Conservation (phyloP, 768 basidiomycete genomes). For the Galerina sulciceps region DNA sequence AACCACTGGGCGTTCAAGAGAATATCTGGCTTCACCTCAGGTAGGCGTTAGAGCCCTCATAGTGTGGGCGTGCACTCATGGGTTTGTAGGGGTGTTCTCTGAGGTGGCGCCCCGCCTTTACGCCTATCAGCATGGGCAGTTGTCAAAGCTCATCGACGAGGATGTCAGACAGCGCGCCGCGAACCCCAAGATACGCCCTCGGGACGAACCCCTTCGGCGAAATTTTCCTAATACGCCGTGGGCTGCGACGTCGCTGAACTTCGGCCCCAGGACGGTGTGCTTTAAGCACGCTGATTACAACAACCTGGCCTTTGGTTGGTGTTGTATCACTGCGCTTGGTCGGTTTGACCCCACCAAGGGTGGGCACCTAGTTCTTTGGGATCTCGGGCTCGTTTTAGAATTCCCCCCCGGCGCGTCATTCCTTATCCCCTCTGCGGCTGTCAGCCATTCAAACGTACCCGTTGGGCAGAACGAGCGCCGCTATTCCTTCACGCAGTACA, state of each 20-base stretch:
- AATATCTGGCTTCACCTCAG: neutral
- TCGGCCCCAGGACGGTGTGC: conserved; percentile 2
- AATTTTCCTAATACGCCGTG: neutral
- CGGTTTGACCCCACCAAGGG: conserved; percentile 30
- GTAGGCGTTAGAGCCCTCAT: neutral
- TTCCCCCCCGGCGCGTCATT: conserved; percentile 23
- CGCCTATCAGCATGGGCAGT: neutral
- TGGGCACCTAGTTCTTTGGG: conserved; percentile 36
- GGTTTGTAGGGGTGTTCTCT: neutral
- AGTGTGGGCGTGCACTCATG: neutral
- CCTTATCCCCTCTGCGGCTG: conserved; percentile 31
- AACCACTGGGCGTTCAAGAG: neutral
- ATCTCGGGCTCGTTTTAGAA: conserved; percentile 26
- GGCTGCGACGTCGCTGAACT: conserved; percentile 4
- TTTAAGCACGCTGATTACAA: conserved; percentile 27
- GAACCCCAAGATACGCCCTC: neutral
- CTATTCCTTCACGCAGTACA: conserved; percentile 30
- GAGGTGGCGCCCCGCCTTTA: neutral
- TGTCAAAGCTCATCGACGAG: neutral
- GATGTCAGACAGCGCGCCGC: neutral
- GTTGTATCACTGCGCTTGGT: conserved; percentile 19
- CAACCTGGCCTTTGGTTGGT: conserved; percentile 37
- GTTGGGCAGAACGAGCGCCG: conserved; percentile 22
- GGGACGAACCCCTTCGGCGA: neutral
- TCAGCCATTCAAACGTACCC: conserved; percentile 28